Base-by-base conservation (phyloP, 2,329 filamentous ascomycete genomes). In the Aspergillus candidus region DNA sequence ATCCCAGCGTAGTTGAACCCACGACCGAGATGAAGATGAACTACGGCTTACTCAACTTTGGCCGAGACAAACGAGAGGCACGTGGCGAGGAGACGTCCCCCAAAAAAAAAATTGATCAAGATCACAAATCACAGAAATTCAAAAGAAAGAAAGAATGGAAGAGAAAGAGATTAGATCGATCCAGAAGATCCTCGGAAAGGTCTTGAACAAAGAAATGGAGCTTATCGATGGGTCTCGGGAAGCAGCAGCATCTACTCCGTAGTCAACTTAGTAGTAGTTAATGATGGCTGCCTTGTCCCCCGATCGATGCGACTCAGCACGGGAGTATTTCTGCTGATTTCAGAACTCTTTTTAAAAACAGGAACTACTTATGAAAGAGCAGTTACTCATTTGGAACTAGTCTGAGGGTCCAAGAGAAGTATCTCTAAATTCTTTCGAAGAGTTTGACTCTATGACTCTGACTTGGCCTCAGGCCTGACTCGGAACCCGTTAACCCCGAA, bases 21-120 rank as follows among this genome's bases (percentile, higher is more conserved):
- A 27, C 8, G 22, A 8, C 22, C 6, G 22, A 27, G 33, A 43
- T 41, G 36, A 39, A 35, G 22, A 27, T 32, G 40, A 33, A 44
- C 27, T 31, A 31, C 35, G 41, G 43, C 43, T 51, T 46, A 46
- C 37, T 45, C 43, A 46, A 46, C 38, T 35, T 41, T 41, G 40
- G 36, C 43, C 40, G 35, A 33, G 40, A 42, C 30, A 36, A 42
- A 13, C 35, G 22, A 32, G 34, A 41, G 33, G 48, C 48, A 51
- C 40, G 48, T 51, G 48, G 46, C 46, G 43, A 51, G 12, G 22
- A 27, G 22, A 27, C 6, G 8, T 12, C 35, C 13, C 29, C 15
- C 18, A 11, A 31, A 7, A 15, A 10, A 10, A 31, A 7, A 15
- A 10, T 11, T 8, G 11, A 10, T 30, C 31, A 40, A 13, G 18